These are phyloP conservation scores for Ganoderma lingzhi DNA, from an alignment of 1,284 basidiomycete species.

Conservation along the genomic window DNA sequence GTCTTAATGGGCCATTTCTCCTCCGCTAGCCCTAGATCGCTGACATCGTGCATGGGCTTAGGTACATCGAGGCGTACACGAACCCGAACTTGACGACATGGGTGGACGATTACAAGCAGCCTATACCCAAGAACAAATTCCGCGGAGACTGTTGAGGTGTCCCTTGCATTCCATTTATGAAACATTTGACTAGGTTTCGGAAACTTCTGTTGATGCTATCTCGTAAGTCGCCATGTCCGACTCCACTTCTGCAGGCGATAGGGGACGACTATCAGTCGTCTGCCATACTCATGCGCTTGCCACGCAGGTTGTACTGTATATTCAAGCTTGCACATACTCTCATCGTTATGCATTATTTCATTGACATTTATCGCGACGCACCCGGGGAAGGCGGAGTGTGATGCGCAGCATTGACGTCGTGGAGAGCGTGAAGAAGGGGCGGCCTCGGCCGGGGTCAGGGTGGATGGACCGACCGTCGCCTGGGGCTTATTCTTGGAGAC, in stretches of 20 bases:
- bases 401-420: conserved; percentile 1
- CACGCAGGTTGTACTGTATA: conserved; percentile 7
- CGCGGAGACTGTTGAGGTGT: conserved; percentile 56
- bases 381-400: too few relatives aligned
- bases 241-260: neutral
- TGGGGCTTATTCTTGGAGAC: conserved; percentile 17
- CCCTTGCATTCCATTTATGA: neutral
- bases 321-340: neutral
- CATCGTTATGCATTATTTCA: neutral
- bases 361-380: neutral
- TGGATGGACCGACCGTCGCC: neutral
- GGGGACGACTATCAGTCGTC: conserved; percentile 2
- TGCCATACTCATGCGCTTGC: conserved; percentile 6
- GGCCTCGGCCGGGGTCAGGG: too few relatives aligned
- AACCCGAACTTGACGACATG: conserved; percentile 50
- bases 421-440: neutral
- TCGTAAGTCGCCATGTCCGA: conserved; percentile 8
- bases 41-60: conserved; percentile 12
- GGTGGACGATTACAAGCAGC: conserved; percentile 63
- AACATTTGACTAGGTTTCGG: neutral
- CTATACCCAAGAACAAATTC: conserved; percentile 67
- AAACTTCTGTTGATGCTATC: neutral
- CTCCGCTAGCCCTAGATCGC: neutral
- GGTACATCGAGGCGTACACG: conserved; percentile 49
- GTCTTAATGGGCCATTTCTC: neutral